These are phyloP conservation scores for Aspergillus brasiliensis DNA, from an alignment of 2,329 filamentous ascomycete species.

Conservation along the genomic window DNA sequence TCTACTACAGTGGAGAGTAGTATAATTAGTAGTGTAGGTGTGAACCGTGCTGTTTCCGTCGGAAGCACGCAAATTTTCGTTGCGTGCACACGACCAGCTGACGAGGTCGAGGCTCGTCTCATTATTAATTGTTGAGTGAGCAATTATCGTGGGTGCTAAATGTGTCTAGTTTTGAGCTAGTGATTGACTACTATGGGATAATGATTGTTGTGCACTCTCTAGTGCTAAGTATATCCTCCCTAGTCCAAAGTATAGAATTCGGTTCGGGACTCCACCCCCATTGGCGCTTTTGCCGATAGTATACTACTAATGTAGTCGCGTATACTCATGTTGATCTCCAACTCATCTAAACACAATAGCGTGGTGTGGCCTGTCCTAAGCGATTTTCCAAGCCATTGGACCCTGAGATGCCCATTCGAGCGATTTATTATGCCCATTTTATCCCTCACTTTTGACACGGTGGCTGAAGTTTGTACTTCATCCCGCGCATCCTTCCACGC, in stretches of 20 bases:
- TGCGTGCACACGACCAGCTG: background rate
- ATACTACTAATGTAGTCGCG: background rate
- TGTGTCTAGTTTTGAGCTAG: background rate
- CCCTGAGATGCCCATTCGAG: background rate
- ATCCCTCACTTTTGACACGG: background rate
- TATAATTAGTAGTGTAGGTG: conserved; percentile 3
- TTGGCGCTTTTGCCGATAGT: conserved; percentile 4
- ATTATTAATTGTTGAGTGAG: conserved; percentile 5
- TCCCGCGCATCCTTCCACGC: conserved; percentile 2
- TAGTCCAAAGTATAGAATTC: background rate
- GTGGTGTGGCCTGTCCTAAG: background rate
- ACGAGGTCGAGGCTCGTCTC: conserved; percentile 3
- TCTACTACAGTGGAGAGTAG: background rate
- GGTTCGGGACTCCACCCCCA: background rate
- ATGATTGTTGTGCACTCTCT: background rate
- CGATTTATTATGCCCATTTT: background rate
- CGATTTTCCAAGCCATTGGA: background rate
- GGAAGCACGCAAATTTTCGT: conserved; percentile 1
- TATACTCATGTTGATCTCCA: background rate
- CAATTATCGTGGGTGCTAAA: background rate
- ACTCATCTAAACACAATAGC: background rate
- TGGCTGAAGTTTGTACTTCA: background rate
- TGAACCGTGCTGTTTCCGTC: conserved; percentile 7
- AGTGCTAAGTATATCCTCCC: background rate
- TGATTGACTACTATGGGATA: background rate